Base-by-base conservation (phyloP, 768 basidiomycete genomes). In the Boletus reticulatus region DNA sequence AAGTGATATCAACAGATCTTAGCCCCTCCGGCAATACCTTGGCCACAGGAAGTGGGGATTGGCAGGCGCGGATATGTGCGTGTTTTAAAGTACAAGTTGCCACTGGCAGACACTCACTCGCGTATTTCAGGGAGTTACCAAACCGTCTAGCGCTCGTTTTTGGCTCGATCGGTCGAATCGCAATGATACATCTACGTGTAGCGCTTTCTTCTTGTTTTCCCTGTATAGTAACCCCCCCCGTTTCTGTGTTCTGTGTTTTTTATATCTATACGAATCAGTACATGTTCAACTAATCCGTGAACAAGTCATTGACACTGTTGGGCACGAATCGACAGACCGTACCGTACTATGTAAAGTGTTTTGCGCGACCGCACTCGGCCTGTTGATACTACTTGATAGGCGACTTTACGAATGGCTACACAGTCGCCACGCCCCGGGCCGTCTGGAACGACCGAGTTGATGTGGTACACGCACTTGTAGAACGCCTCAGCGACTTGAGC, bases 1-100 rank as follows among this genome's bases (percentile, higher is more conserved):
- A 65, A 84, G 86, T 88, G 62, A 88, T 88, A 67, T 84, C 84
- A 32, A 87, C 89, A 66, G 86, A 88, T 60, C 75, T 89, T 53
- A 82, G 83, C 54, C 80, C 82, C 7, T 76, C 77, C 24, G 84
- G 84, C 19, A 81, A 80, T 39, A 71, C 83, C 51, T 72, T 89
- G 43, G 88, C 88, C 13, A 86, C 85, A 5, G 87, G 87, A 24
- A 83, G 81, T 62, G 88, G 87, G 6, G 87, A 89, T 68, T 86
- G 82, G 76, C 79, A 82, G 65, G 87, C 87, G 42, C 75, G 84
- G 71, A 83, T 88, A 75, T 88, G 86, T 83, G 56, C 59, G 80
- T 76, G 46, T 53, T 44, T 49, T 20, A 22, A 36, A 22, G 9
- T 32, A 43, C 16, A 3, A 34, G 31, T 27, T 45, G 11, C 22